Evolutionary conservation across 495 filamentous ascomycete species (phyloP).

Genomic region (Cercophora sp.): DNA sequence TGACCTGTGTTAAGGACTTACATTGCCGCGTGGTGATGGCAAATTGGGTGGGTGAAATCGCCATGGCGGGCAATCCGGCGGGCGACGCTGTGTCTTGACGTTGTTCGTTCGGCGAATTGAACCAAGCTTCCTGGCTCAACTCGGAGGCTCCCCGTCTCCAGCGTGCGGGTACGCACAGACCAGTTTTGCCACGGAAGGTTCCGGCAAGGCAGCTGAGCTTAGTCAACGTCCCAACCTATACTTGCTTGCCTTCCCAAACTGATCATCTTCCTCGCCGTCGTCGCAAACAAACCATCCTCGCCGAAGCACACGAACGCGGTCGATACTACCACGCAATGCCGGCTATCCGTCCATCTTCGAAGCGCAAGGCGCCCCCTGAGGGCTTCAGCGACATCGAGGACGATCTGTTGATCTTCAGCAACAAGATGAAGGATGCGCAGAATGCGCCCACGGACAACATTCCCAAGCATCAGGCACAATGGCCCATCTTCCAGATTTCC

Average conservation of each 20-base stretch:
- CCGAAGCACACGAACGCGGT: background rate
- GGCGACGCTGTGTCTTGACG: conserved; percentile 16
- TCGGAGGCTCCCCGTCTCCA: background rate
- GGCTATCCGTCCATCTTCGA: conserved; percentile 69
- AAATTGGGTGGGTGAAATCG: conserved; percentile 88
- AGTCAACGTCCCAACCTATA: background rate
- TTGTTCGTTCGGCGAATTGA: conserved; percentile 16
- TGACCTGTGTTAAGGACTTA: conserved; percentile 41
- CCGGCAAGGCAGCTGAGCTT: background rate
- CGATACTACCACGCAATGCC: conserved; percentile 69
- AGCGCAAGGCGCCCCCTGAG: conserved; percentile 86
- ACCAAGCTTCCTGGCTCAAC: background rate
- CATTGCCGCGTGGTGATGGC: conserved; percentile 86
- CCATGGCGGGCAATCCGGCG: conserved; percentile 33
- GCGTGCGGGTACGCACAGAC: conserved; percentile 4
- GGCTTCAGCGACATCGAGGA: conserved; percentile 97
- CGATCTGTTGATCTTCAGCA: conserved; percentile 88
- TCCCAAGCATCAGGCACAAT: conserved; percentile 77
- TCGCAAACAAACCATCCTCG: background rate
- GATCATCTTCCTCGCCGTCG: background rate
- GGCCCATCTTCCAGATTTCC: conserved; percentile 96
- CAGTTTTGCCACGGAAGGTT: background rate
- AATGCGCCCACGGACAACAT: conserved; percentile 56
- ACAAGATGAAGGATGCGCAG: conserved; percentile 99
- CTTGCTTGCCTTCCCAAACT: too few relatives aligned